Percentiles rank a stretch among this genome's conserved stretches.
Conservation (phyloP, 1,139 yeast genomes). For the Magnusiomyces tetraspermus region DNA sequence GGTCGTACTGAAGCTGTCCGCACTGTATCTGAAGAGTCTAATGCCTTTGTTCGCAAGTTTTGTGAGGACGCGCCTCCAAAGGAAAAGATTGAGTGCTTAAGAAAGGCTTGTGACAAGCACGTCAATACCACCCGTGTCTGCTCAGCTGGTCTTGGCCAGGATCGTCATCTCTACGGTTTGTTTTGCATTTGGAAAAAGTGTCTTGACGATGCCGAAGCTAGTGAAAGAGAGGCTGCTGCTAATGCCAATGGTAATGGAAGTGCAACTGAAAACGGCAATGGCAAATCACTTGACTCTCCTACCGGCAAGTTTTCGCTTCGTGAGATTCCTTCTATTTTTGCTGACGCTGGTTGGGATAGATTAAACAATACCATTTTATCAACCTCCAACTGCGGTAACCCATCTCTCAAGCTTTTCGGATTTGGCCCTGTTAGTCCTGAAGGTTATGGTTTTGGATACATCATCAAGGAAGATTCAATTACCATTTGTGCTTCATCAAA, state of each 20-base stretch:
- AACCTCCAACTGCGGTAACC: conserved; percentile 74
- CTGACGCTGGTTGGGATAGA: conserved; percentile 67
- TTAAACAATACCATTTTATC: conserved; percentile 58
- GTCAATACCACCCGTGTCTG: conserved; percentile 58
- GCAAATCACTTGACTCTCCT: conserved; percentile 5
- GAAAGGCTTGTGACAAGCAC: conserved; percentile 64
- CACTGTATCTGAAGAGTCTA: conserved; percentile 72
- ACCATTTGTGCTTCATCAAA: conserved; percentile 83
- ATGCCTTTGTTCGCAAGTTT: conserved; percentile 73
- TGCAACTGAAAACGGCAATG: conserved; percentile 6
- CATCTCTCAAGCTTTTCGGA: conserved; percentile 77
- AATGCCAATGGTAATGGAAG: background rate
- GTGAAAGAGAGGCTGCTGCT: conserved; percentile 14
- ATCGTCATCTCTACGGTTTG: conserved; percentile 78
- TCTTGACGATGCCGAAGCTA: conserved; percentile 38
- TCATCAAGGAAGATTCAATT: conserved; percentile 74
- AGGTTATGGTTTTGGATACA: conserved; percentile 89
- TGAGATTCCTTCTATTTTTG: conserved; percentile 52
- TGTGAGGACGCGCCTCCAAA: conserved; percentile 59
- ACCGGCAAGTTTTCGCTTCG: conserved; percentile 9
- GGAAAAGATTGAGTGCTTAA: conserved; percentile 52
- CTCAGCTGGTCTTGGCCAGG: conserved; percentile 75
- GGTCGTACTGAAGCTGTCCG: conserved; percentile 91
- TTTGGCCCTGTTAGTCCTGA: conserved; percentile 88
- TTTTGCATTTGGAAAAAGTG: conserved; percentile 84